phyloP scores from a whole-genome alignment of 176 grass and related monocot genomes.

The Eleusine coracana region DNA sequence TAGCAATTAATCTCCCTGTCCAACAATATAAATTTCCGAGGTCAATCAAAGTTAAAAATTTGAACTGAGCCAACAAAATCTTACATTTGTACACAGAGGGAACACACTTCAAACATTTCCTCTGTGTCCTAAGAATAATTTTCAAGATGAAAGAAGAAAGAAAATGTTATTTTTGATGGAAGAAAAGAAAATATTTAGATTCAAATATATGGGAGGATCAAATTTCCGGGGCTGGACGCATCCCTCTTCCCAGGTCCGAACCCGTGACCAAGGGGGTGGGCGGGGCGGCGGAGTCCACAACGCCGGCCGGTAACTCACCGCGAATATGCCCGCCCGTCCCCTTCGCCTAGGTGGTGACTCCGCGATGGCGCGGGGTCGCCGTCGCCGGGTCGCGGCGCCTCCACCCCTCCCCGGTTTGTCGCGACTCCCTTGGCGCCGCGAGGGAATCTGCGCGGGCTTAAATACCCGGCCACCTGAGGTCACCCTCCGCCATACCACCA shows the following conservation, averaged over 20 bases:
- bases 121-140: background rate
- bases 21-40: no score
- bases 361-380: conserved; percentile 30
- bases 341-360: conserved; percentile 33
- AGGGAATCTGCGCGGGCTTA: conserved; percentile 39
- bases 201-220: background rate
- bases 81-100: no score
- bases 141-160: background rate
- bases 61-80: no score
- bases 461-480: conserved; percentile 35
- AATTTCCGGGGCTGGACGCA: background rate
- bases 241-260: background rate
- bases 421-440: conserved; percentile 21
- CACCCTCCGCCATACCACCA: conserved; percentile 38
- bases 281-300: conserved; percentile 50
- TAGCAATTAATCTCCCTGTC: no score
- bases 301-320: conserved; percentile 35
- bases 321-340: conserved; percentile 50
- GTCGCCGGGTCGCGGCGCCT: conserved; percentile 10
- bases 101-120: no score
- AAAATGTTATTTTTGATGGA: no score
- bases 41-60: no score
- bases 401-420: conserved; percentile 28
- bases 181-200: background rate
- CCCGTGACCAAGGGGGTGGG: background rate